Conservation (phyloP, 345 rosid genomes). For the Moringa oleifera region DNA sequence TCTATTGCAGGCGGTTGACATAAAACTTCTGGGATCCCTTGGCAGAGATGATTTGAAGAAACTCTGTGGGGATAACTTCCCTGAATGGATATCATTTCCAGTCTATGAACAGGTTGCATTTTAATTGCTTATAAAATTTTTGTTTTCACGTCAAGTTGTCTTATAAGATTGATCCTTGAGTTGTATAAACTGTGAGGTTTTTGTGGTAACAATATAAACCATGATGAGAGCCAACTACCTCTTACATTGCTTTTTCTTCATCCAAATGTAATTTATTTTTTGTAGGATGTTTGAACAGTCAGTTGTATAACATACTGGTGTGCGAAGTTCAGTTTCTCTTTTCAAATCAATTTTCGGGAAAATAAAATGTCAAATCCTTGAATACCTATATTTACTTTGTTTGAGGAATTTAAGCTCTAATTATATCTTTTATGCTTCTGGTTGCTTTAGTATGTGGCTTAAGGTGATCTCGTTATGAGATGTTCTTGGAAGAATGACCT, state of each 20-base stretch:
- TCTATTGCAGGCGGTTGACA: constrained; percentile 76
- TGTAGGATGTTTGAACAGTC: not conserved
- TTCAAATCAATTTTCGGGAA: no score
- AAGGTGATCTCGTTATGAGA: no score
- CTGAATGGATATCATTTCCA: constrained; percentile 97
- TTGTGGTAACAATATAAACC: not conserved
- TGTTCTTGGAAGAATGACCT: no score
- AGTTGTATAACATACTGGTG: no score
- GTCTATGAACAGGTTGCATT: constrained; percentile 87
- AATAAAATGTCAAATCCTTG: no score
- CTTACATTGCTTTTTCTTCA: no score
- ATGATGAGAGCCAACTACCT: not conserved
- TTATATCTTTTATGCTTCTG: no score
- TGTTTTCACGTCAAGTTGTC: not conserved
- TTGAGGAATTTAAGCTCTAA: no score
- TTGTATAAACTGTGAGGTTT: not conserved
- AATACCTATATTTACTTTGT: no score
- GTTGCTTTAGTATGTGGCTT: no score
- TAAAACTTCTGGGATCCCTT: constrained; percentile 82
- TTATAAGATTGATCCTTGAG: not conserved
- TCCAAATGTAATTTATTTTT: not conserved
- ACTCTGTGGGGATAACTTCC: constrained; percentile 93
- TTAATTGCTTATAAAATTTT: not conserved
- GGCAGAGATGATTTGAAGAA: constrained; percentile 91
- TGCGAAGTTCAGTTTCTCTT: no score